These are phyloP conservation scores for Capsicum rhomboideum DNA, from an alignment of 257 asterid genomes.

Conservation along the genomic window DNA sequence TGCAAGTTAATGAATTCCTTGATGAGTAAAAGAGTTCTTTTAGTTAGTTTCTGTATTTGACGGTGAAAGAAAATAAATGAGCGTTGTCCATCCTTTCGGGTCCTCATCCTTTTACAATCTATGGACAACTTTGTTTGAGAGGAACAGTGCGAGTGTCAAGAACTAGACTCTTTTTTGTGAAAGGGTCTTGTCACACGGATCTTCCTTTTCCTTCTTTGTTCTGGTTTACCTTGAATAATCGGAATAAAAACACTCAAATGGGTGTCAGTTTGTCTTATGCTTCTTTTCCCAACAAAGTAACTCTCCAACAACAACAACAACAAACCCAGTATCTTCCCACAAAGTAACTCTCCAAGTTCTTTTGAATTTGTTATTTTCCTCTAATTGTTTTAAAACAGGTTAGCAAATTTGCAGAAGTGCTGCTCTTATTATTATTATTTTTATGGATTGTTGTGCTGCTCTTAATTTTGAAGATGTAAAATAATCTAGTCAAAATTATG, in stretches of 20 bases:
- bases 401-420: background rate
- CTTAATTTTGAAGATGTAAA: background rate
- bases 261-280: background rate
- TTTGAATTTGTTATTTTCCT: background rate
- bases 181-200: background rate
- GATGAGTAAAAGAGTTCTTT: background rate
- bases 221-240: background rate
- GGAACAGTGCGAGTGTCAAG: background rate
- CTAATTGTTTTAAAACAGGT: background rate
- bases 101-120: background rate
- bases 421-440: background rate
- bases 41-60: background rate
- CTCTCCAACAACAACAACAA: too few species aligned
- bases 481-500: background rate
- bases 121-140: background rate
- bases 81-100: background rate
- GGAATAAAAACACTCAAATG: background rate
- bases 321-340: too few species aligned
- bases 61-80: background rate
- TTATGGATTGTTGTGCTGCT: background rate
- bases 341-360: background rate
- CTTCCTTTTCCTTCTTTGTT: background rate
- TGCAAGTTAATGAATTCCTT: background rate
- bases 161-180: background rate
- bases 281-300: background rate